Conservation (phyloP, 208 protist genomes). For the Leishmania guyanensis region DNA sequence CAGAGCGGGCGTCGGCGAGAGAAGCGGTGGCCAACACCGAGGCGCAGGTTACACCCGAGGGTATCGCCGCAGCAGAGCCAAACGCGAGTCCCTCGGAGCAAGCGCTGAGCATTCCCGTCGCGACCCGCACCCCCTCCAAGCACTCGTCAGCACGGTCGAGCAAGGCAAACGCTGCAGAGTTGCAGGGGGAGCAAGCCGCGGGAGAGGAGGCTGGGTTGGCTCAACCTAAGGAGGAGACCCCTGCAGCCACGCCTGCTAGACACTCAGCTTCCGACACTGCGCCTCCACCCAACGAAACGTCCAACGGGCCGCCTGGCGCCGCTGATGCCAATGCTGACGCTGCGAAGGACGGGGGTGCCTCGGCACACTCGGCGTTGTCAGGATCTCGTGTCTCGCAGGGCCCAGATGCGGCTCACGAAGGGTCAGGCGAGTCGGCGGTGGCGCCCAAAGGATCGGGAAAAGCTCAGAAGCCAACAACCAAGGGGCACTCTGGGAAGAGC, state of each 20-base stretch:
- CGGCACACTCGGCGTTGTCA: neutral
- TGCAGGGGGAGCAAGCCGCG: neutral
- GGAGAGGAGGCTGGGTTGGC: neutral
- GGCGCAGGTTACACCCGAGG: neutral
- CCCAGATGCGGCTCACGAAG: neutral
- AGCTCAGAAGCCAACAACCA: neutral
- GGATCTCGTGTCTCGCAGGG: neutral
- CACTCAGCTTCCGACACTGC: neutral
- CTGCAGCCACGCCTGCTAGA: neutral
- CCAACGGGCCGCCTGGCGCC: neutral
- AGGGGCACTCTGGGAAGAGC: neutral
- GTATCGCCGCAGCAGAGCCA: neutral
- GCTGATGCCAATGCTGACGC: neutral
- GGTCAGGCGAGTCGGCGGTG: neutral
- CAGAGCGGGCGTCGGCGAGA: neutral
- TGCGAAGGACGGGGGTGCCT: neutral
- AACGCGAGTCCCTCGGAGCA: neutral
- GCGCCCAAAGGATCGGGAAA: neutral
- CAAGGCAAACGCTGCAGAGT: neutral
- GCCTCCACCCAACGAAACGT: neutral
- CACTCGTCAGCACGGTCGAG: neutral
- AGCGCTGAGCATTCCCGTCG: slow-evolving; percentile 19
- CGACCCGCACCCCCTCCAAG: neutral
- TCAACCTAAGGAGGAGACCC: neutral
- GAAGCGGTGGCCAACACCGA: neutral